These are phyloP conservation scores for Ganoderma lucidum DNA, from an alignment of 1,284 basidiomycete genomes.

Conservation along the genomic window DNA sequence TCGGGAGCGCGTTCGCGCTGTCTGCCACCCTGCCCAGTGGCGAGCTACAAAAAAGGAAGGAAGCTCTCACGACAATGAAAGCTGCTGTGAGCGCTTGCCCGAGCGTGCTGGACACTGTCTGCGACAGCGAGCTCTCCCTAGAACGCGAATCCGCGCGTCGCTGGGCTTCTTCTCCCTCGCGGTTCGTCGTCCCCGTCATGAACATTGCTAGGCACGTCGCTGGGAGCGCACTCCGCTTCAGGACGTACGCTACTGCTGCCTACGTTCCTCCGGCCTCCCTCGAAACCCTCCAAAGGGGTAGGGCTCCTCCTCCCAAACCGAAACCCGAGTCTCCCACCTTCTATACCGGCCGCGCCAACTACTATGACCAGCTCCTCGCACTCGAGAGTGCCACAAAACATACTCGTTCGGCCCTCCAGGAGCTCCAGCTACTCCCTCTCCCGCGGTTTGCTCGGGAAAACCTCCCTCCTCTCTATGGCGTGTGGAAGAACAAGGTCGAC, in stretches of 20 bases:
- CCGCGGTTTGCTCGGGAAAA: constrained; percentile 73
- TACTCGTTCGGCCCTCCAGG: constrained; percentile 67
- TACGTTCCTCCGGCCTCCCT: constrained; percentile 47
- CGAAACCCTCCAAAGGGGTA: constrained; percentile 33
- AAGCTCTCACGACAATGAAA: constrained; percentile 28
- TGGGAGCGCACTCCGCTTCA: constrained; percentile 25
- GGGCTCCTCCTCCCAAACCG: constrained; percentile 39
- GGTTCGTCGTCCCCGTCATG: constrained; percentile 22
- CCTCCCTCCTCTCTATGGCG: constrained; percentile 63
- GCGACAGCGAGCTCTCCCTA: constrained; percentile 28
- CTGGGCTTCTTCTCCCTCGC: constrained; percentile 15
- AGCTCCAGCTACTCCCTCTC: constrained; percentile 78
- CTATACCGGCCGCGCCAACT: constrained; percentile 86
- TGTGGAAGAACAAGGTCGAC: constrained; percentile 74
- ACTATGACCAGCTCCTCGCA: constrained; percentile 76
- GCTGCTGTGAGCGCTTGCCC: constrained; percentile 17
- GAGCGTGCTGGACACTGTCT: constrained; percentile 21
- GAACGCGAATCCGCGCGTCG: constrained; percentile 24
- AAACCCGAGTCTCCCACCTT: constrained; percentile 74
- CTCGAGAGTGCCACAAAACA: constrained; percentile 74
- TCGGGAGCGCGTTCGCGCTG: constrained; percentile 18
- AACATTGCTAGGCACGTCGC: constrained; percentile 31
- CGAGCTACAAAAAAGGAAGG: constrained; percentile 21
- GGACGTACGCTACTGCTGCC: constrained; percentile 36
- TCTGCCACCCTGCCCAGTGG: constrained; percentile 21